Conservation (phyloP, 2,329 filamentous ascomycete genomes). For the Diaporthe caulivora region DNA sequence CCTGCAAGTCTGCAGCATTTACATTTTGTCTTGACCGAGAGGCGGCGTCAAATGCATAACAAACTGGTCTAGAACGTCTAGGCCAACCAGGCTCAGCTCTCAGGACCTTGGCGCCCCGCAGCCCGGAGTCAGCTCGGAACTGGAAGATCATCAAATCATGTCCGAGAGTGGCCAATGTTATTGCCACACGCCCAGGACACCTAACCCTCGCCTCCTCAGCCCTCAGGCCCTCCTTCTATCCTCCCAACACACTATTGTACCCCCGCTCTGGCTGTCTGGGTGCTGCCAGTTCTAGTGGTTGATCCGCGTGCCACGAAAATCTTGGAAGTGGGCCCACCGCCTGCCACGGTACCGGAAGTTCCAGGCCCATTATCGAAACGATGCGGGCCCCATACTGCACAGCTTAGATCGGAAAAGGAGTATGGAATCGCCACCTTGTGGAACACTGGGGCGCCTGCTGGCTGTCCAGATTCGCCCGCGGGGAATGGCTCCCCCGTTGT, state of each 20-base stretch:
- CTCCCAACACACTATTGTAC: no score
- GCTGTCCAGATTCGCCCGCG: conserved; percentile 6
- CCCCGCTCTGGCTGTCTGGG: no score
- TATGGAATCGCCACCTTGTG: background rate
- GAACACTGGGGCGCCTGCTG: background rate
- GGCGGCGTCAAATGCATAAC: no score
- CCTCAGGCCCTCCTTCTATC: background rate
- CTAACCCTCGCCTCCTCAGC: background rate
- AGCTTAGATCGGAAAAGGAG: conserved; percentile 3
- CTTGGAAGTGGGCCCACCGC: conserved; percentile 16
- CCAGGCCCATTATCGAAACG: conserved; percentile 8
- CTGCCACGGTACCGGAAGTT: conserved; percentile 7
- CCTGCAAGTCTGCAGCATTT: no score
- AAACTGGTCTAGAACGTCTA: no score
- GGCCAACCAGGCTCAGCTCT: background rate
- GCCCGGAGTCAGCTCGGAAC: background rate
- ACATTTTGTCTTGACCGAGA: no score
- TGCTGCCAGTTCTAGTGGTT: background rate
- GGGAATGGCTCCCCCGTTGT: background rate
- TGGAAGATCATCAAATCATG: no score
- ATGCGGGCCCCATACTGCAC: background rate
- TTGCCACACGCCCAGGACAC: no score
- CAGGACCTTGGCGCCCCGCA: no score
- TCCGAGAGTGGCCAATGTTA: no score
- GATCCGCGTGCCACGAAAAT: conserved; percentile 18